Evolutionary conservation across 2,329 filamentous ascomycete species (phyloP), one percentile per base, ranked within the genome.

Genomic region (Graphiopsis chlorocephala): DNA sequence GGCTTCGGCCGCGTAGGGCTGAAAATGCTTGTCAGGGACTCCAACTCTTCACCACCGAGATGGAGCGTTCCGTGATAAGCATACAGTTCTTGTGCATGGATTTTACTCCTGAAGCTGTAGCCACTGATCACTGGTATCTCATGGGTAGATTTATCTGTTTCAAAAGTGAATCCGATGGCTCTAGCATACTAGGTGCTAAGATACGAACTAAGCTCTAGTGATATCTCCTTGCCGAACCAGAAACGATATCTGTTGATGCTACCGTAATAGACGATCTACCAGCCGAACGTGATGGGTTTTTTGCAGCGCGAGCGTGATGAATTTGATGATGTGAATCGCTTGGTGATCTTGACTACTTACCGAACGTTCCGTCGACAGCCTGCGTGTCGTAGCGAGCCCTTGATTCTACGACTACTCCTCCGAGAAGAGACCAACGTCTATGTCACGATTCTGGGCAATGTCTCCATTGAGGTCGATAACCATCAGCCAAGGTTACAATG

Each of bases 1-100:
- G 29, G 55, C 23, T 25, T 17, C 35, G 6, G 20, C 29, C 35
- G 33, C n/a, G 4, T 25, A 58, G 12, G 50, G 50, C 50, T 53
- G 50, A 31, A 35, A 56, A 56, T 35, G 53, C 53, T 56, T 56
- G 31, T 35, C n/a, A 23, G 53, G 14, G 53, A 56, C 53, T 15
- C 28, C 53, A 56, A 28, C 25, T 56, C 53, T 56, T 31, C 31
- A 56, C n/a, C 31, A 33, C 28, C 53, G 29, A 56, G n/a, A n/a
- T n/a, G n/a, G n/a, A n/a, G 20, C 31, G 31, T 56, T 53, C 50
- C n/a, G 50, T 31, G 50, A 28, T 31, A 17, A 53, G 50, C 50
- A 53, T 12, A 25, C 26, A 31, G 28, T 45, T 45, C n/a, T 45
- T 45, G 38, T 7, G n/a, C 38, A 45, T 45, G 4, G 12, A 45